A percentile compares a stretch with the other conserved stretches of the same genome.
These are phyloP conservation scores for Phytopythium delawarense DNA, from an alignment of 352 stramenopile species.

Conservation along the genomic window DNA sequence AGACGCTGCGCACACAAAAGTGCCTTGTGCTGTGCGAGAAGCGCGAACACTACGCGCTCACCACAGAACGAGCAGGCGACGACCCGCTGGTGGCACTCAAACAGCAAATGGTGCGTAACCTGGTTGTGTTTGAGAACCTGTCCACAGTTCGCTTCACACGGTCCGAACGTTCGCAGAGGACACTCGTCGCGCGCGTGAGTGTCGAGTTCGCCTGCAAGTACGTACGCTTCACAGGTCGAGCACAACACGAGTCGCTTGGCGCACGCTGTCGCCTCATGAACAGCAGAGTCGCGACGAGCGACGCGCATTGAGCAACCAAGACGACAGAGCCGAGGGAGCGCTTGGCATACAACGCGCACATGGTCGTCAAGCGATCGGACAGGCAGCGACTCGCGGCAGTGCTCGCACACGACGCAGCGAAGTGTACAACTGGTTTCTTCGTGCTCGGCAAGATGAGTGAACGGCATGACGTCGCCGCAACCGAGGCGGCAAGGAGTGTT, in stretches of 20 bases:
- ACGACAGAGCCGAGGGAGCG: constrained; percentile 40
- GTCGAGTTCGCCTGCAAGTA: constrained; percentile 46
- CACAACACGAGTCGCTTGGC: constrained; percentile 67
- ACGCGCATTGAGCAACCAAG: constrained; percentile 38
- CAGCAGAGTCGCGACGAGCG: constrained; percentile 12
- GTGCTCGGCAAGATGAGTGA: constrained; percentile 40
- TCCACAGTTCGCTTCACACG: constrained; percentile 46
- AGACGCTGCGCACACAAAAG: constrained; percentile 45
- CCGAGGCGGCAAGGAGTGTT: constrained; percentile 54
- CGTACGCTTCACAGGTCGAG: constrained; percentile 27
- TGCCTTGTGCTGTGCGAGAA: constrained; percentile 37
- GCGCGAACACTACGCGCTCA: constrained; percentile 23
- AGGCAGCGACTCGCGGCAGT: constrained; percentile 37
- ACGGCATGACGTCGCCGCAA: constrained; percentile 46
- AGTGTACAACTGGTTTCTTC: constrained; percentile 43
- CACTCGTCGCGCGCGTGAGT: constrained; percentile 43
- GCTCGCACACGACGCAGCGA: constrained; percentile 42
- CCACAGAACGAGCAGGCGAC: constrained; percentile 52
- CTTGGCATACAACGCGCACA: constrained; percentile 27
- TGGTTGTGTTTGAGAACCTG: constrained; percentile 42
- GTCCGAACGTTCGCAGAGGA: constrained; percentile 39
- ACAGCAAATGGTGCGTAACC: constrained; percentile 50
- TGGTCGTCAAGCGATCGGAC: constrained; percentile 29
- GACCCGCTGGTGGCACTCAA: constrained; percentile 39
- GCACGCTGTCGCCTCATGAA: constrained; percentile 43